Percentiles rank a stretch among this genome's conserved stretches.
These are phyloP conservation scores for Rhipidocladum racemiflorum DNA, from an alignment of 176 grass and related monocot genomes.

Conservation along the genomic window DNA sequence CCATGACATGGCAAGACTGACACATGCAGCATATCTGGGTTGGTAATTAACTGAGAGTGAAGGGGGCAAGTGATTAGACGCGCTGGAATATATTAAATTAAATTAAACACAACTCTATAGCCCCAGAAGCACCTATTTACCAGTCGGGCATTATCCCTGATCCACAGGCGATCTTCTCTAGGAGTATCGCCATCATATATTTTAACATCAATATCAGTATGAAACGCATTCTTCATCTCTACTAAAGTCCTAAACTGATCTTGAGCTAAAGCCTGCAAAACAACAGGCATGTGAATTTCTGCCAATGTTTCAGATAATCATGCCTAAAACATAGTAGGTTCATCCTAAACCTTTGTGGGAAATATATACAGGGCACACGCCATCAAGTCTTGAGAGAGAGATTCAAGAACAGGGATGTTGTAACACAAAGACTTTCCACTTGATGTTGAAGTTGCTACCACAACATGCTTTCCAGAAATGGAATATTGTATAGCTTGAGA, in stretches of 20 bases:
- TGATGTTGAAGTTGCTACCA: conserved; percentile 86
- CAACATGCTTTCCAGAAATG: conserved; percentile 73
- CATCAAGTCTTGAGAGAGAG: conserved; percentile 51
- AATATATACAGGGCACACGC: conserved; percentile 93
- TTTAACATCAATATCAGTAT: conserved; percentile 55
- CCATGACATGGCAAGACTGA: conserved; percentile 72
- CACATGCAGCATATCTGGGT: conserved; percentile 94
- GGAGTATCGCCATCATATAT: conserved; percentile 98
- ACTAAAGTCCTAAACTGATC: conserved; percentile 79
- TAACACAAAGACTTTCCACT: conserved; percentile 98
- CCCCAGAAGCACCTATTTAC: conserved; percentile 40
- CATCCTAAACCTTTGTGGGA: conserved; percentile 71
- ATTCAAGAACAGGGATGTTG: conserved; percentile 88
- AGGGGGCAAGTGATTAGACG: background rate
- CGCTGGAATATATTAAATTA: background rate
- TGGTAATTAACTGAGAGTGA: conserved; percentile 83
- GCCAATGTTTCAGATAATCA: background rate
- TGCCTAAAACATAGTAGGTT: conserved; percentile 35
- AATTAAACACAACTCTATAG: conserved; percentile 9
- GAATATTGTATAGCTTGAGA: conserved; percentile 66
- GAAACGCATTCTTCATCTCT: conserved; percentile 62
- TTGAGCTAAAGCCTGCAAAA: conserved; percentile 91
- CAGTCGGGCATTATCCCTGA: conserved; percentile 75
- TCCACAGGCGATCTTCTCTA: conserved; percentile 64
- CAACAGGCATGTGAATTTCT: conserved; percentile 11